Base-by-base conservation (phyloP, 768 basidiomycete species). In the Filobasidium floriforme region DNA sequence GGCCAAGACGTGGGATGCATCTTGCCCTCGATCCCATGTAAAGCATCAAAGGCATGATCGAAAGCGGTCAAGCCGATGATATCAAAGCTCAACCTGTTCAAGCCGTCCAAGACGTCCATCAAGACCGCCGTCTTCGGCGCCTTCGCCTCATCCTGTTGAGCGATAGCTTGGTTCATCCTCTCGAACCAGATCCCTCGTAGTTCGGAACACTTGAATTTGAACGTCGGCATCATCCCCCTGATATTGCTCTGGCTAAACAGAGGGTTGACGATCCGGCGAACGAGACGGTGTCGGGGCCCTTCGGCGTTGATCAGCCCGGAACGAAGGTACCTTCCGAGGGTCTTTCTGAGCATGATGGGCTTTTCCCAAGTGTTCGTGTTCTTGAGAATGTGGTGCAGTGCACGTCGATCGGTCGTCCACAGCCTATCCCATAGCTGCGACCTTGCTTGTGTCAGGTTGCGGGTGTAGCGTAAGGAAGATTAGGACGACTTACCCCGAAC, bases 61-160 rank as follows among this genome's bases (percentile, higher is more conserved):
- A 59, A 59, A 12, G 59, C 59, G 19, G 59, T 59, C 15, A 59
- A 37, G 28, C 59, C 59, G 59, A 59, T 59, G 22, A 59, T 59
- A 15, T 59, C 59, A 22, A 59, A 59, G 32, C 32, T 37, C 9
- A 59, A 22, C 15, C 59, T 12, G 29, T 59, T 59, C 28, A 59
- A 22, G 26, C 28, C 26, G 15, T 59, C 59, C 12, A 59, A 15
- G 29, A 59, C 59, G 59, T 59, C 59, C 59, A 59, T 59, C 15
- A 59, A 40, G 59, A 59, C 59, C 28, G 59, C 59, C 18, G 59
- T 29, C 32, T 57, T 57, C 14, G 24, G 24, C 1, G 24, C 54
- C 49, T 51, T 26, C 49, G 18, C 12, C 3, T 37, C 32, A 3
- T 37, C 32, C 9, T 37, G 32, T 37, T 37, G 32, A 37, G 32